Base-by-base conservation (phyloP, 2,329 filamentous ascomycete genomes). In the Orbilia oligospora region DNA sequence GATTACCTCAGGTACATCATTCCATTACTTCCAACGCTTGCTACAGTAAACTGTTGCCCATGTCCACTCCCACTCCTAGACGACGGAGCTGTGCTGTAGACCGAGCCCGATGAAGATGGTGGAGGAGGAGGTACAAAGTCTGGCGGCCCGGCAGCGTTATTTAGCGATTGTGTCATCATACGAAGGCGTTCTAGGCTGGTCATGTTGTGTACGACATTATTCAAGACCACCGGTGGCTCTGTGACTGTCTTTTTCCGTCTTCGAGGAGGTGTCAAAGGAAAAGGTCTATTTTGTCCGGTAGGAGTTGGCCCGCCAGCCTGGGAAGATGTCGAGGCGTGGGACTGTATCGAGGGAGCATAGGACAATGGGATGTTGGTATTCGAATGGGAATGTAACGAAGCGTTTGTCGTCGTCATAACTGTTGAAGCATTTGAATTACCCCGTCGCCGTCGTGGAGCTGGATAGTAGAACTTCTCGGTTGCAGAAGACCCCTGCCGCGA, bases 1-100 rank as follows among this genome's bases (percentile, higher is more conserved):
- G 36, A 66, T 75, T 79, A 79, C 76, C 76, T 79, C 10, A 79
- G 71, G 71, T 79, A 79, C 71, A 79, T 73, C 76, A 79, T 79
- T 55, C 76, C 76, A 51, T 79, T 79, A 30, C 71, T 79, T 10
- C 76, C 76, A 79, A 79, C 76, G 65, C 76, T 79, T 20, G 76
- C 76, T 16, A 79, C 76, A 22, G 76, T 24, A 55, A 79, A 79
- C 70, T 79, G 76, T 53, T 79, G 76, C 27, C 76, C 76, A 41
- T 72, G 65, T 12, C 70, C 70, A 30, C 64, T 67, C 10, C 64
- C 76, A 51, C 76, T 79, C 49, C 71, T 79, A 24, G 71, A 71
- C 38, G 69, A 79, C 30, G 76, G 76, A 46, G 76, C 55, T 30
- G 65, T 75, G 56, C 70, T 79, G 38, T 78, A 78, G 18, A 68